These are phyloP conservation scores for Clarireedia hainanense DNA, from an alignment of 2,329 filamentous ascomycete species.

Conservation along the genomic window DNA sequence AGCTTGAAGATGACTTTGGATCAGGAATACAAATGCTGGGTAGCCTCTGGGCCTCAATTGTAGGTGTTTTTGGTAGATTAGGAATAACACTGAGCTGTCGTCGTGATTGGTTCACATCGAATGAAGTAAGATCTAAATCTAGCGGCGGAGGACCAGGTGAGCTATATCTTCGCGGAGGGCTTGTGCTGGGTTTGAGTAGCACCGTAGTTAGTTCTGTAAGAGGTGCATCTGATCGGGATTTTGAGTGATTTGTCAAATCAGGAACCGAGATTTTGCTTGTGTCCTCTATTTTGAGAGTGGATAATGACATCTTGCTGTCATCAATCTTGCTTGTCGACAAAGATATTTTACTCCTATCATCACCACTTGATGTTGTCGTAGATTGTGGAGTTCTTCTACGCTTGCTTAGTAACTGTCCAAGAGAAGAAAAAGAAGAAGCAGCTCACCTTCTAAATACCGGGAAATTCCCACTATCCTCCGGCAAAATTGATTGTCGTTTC, in stretches of 20 bases:
- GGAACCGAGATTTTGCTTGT: neutral
- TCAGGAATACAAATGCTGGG: constrained; percentile 20
- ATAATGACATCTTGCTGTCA: neutral
- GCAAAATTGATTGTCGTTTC: constrained; percentile 5
- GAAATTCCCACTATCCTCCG: constrained; percentile 8
- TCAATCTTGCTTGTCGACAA: neutral
- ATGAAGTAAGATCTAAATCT: constrained; percentile 3
- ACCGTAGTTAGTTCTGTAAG: constrained; percentile 3
- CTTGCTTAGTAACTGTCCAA: neutral
- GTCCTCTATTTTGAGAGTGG: neutral
- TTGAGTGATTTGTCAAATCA: neutral
- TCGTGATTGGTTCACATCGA: constrained; percentile 7
- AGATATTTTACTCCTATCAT: neutral
- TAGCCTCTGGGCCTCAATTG: constrained; percentile 19
- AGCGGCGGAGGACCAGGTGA: constrained; percentile 13
- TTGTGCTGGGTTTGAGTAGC: constrained; percentile 11
- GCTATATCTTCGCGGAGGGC: constrained; percentile 17
- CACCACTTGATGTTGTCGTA: neutral
- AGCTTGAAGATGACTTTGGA: constrained; percentile 18
- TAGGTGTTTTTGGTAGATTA: constrained; percentile 18
- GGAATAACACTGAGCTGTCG: constrained; percentile 17
- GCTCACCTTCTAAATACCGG: constrained; percentile 4
- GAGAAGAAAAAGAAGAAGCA: neutral
- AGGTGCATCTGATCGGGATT: neutral
- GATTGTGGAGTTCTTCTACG: neutral